Conservation (phyloP, 192 early-diverging fungal species). For the Podila epigama region DNA sequence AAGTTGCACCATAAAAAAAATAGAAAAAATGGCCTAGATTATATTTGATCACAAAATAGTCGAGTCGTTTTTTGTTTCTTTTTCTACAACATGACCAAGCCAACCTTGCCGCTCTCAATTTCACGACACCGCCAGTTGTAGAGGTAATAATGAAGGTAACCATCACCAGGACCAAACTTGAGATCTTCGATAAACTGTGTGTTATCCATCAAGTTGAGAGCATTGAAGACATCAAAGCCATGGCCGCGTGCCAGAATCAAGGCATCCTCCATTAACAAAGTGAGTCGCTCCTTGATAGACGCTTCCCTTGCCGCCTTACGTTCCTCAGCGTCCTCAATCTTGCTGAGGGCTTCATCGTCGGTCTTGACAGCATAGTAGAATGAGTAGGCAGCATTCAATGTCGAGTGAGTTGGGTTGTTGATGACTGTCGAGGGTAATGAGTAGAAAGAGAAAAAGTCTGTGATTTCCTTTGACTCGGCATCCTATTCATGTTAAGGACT, state of each 20-base stretch:
- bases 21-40: too few relatives aligned
- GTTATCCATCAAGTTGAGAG: conserved; percentile 94
- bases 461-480: conserved; percentile 68
- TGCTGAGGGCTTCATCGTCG: conserved; percentile 18
- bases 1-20: too few relatives aligned
- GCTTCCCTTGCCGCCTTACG: conserved; percentile 50
- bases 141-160: conserved; percentile 93
- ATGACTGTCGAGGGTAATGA: conserved; percentile 92
- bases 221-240: conserved; percentile 96
- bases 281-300: conserved; percentile 62
- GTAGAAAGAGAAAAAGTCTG: conserved; percentile 96
- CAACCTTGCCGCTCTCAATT: conserved; percentile 74
- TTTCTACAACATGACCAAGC: conserved; percentile 88
- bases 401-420: conserved; percentile 72
- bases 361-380: conserved; percentile 88
- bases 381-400: conserved; percentile 90
- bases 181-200: conserved; percentile 77
- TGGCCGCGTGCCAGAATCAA: conserved; percentile 76
- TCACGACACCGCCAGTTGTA: conserved; percentile 92
- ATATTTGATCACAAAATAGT: too few relatives aligned
- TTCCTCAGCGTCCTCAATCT: conserved; percentile 44
- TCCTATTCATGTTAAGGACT: conserved; percentile 42
- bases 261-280: conserved; percentile 77
- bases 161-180: conserved; percentile 94
- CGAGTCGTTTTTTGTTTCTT: too few relatives aligned